Base-by-base conservation (phyloP, 345 rosid species). In the Cardamine resedifolia region DNA sequence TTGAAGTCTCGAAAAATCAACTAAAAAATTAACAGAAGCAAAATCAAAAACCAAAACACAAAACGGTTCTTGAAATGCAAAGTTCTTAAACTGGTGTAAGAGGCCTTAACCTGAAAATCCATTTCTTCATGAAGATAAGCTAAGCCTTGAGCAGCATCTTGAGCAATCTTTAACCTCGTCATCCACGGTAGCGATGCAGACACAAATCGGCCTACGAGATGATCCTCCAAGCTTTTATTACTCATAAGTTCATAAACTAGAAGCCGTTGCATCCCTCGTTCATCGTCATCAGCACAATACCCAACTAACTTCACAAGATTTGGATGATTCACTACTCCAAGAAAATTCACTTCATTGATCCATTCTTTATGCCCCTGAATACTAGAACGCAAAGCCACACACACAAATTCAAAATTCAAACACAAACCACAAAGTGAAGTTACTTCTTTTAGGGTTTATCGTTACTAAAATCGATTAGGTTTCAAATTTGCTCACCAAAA, bases 361-460 rank as follows among this genome's bases (percentile, higher is more conserved):
- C 99, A 91, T 80, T 95, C 96, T 81, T 88, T 95, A 70, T 91
- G 96, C 87, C 99, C 99, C 99, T 94, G 95, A 85, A 79, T 69
- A 51, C 87, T 87, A 87, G 87, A 82, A 83, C 72, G 77, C 67
- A 86, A 83, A 64, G 44, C 73, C 71, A 72, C 59, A 34, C 75
- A 57, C 64, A 77, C 49, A 76, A 57, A 58, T 47, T 15, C 8
- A n/a, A 59, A 44, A 24, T n/a, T n/a, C 19, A 70, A 52, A 26
- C 34, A n/a, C 59, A 15, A 55, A 7, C 10, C 7, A 47, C 10
- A 47, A 19, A 16, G 50, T 45, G 6, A 14, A 52, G 58, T 23
- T 27, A 27, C 18, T 41, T 39, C 44, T 39, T 12, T 41, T 14
- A 41, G 7, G 3, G 45, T 41, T 15, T 15, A 2, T 41, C 18